These are phyloP conservation scores for Solanum pennellii DNA, from an alignment of 257 asterid species.

Conservation along the genomic window DNA sequence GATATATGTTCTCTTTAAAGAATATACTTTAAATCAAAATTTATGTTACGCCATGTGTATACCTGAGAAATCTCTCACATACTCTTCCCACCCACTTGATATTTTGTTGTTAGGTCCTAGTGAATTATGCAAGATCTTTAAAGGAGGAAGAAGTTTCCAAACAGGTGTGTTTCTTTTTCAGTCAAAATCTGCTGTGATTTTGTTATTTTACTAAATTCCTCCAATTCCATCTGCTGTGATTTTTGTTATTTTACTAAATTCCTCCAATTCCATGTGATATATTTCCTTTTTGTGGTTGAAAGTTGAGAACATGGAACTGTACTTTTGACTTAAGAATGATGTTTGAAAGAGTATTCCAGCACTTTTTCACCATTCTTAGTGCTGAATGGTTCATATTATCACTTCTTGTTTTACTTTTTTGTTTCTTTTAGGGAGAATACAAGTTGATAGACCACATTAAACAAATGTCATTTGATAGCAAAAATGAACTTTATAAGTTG, in stretches of 20 bases:
- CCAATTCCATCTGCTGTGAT: background rate
- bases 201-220: background rate
- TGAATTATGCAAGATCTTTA: conserved; percentile 93
- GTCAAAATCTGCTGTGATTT: background rate
- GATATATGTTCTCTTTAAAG: background rate
- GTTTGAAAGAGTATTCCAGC: background rate
- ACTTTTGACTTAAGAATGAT: background rate
- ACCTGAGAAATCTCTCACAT: background rate
- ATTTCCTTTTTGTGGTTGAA: background rate
- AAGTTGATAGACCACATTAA: background rate
- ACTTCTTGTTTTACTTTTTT: background rate
- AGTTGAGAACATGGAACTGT: background rate
- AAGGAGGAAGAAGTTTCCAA: conserved; percentile 84
- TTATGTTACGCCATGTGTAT: background rate
- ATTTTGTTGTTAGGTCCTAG: conserved; percentile 54
- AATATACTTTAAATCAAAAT: background rate
- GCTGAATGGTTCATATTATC: background rate
- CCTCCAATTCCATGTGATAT: background rate
- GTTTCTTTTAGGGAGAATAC: background rate
- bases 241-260: background rate
- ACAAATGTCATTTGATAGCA: background rate
- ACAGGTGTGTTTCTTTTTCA: conserved; percentile 14
- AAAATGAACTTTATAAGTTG: background rate
- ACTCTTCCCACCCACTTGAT: background rate
- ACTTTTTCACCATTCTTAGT: background rate